Conservation (phyloP, 305 asterid genomes). For the Rubia balearica region DNA sequence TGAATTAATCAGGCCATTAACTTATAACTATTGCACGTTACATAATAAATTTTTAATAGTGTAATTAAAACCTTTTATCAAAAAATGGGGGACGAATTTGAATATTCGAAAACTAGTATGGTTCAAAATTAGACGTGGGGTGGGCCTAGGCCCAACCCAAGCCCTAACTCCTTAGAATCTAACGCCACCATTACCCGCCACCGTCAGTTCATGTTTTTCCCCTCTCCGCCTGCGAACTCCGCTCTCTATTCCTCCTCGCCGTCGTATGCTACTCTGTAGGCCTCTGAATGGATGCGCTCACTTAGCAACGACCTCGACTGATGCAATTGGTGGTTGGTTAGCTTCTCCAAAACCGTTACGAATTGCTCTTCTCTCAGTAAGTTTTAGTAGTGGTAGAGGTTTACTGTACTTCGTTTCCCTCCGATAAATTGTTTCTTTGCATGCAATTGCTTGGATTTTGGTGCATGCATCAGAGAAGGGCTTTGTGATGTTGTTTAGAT, state of each 20-base stretch:
- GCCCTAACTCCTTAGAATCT: conserved; percentile 12
- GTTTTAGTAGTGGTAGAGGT: conserved; percentile 1
- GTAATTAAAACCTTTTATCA: too few relatives aligned
- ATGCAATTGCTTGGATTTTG: neutral
- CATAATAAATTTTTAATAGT: too few relatives aligned
- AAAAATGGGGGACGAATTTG: neutral
- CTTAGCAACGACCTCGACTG: neutral
- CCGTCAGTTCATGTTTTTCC: conserved; percentile 12
- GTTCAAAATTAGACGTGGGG: neutral
- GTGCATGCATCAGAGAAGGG: neutral
- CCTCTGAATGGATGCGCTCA: neutral
- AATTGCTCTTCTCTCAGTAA: conserved; percentile 4
- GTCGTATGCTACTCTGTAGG: neutral
- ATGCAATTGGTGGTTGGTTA: conserved; percentile 7
- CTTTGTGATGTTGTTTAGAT: neutral
- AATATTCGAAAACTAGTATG: neutral
- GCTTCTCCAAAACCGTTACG: neutral
- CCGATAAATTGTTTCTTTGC: neutral
- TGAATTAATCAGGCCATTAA: too few relatives aligned
- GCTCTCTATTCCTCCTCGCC: neutral
- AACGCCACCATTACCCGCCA: conserved; percentile 10
- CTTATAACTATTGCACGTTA: too few relatives aligned
- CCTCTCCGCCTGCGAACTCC: neutral
- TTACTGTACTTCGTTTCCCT: conserved; percentile 1
- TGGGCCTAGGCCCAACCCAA: conserved; percentile 21